A percentile compares a stretch with the other conserved stretches of the same genome.
phyloP scores from a whole-genome alignment of 2,329 filamentous ascomycete genomes.

The Byssochlamys sp. region DNA sequence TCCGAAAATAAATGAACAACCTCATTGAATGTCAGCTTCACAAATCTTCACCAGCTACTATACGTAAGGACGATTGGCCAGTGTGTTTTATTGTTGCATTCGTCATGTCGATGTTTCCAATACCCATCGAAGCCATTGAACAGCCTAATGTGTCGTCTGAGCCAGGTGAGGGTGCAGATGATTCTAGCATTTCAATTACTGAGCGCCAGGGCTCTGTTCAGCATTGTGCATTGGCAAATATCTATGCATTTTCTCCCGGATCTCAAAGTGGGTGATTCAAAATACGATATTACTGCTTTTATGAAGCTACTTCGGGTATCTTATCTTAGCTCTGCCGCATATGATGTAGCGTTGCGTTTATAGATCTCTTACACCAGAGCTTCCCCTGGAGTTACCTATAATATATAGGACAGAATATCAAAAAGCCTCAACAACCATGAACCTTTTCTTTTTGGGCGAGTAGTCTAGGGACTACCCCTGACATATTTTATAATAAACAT shows the following conservation, averaged over 20 bases:
- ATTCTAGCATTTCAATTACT: not conserved
- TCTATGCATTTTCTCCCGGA: not conserved
- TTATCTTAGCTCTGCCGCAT: not conserved
- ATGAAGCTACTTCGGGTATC: not conserved
- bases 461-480: too few relatives aligned
- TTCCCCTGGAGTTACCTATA: not conserved
- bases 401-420: not conserved
- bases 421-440: too few relatives aligned
- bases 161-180: not conserved
- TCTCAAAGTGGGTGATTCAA: not conserved
- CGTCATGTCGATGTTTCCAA: not conserved
- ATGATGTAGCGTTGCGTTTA: not conserved
- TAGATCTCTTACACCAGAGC: not conserved
- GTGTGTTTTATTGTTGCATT: not conserved
- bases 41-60: not conserved
- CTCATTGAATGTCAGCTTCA: not conserved
- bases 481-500: too few relatives aligned
- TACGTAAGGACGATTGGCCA: not conserved
- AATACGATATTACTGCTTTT: not conserved
- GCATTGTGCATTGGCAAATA: not conserved
- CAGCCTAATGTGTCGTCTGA: not conserved
- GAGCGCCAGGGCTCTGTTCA: not conserved
- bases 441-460: too few relatives aligned
- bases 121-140: not conserved
- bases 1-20: slow-evolving; percentile 4